phyloP scores from a whole-genome alignment of 495 filamentous ascomycete genomes.

The Podospora comata region DNA sequence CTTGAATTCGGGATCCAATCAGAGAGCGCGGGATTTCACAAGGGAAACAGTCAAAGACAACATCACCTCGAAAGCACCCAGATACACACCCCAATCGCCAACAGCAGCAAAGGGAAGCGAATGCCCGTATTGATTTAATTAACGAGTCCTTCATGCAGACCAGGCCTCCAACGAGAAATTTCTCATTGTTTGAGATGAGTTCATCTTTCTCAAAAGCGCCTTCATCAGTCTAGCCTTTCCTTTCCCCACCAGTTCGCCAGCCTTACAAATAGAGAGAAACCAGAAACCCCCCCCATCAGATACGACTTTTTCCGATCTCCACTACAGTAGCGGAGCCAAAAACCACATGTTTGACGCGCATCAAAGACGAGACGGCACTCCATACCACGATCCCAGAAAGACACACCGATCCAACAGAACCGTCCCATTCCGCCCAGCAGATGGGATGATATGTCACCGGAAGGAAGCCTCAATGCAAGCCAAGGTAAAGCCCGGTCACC shows the following conservation, averaged over 20 bases:
- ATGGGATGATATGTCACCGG: background rate
- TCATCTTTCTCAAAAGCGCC: background rate
- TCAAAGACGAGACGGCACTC: background rate
- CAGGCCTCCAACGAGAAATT: background rate
- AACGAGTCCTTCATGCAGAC: background rate
- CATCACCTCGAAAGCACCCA: background rate
- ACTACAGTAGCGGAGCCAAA: background rate
- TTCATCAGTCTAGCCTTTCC: background rate
- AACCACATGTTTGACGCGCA: background rate
- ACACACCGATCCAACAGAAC: background rate
- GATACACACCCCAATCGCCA: background rate
- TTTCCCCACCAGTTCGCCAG: background rate
- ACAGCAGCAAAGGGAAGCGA: background rate
- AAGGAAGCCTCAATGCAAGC: background rate
- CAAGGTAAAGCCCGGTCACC: background rate
- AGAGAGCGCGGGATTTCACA: slow-evolving; percentile 22
- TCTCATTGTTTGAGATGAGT: background rate
- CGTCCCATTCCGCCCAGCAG: background rate
- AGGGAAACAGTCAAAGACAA: slow-evolving; percentile 25
- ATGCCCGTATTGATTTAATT: background rate
- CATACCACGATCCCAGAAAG: background rate
- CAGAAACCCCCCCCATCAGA: slow-evolving; percentile 1
- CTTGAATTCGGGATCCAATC: slow-evolving; percentile 22
- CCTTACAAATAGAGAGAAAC: slow-evolving; percentile 1
- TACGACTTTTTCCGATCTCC: slow-evolving; percentile 13